phyloP scores from a whole-genome alignment of 305 asterid species.

The Solanum aculeatissimum region DNA sequence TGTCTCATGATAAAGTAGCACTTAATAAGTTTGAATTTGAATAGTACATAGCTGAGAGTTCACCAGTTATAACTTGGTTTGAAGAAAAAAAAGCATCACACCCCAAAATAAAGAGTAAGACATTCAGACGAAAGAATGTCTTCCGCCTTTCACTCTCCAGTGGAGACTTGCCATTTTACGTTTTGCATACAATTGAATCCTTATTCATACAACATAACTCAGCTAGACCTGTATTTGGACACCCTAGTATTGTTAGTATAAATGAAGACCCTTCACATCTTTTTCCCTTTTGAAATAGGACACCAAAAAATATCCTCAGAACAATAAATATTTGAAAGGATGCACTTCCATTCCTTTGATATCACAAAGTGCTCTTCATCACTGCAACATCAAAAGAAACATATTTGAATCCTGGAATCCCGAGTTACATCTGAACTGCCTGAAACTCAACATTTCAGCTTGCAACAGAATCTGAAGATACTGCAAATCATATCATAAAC shows the following conservation, averaged over 20 bases:
- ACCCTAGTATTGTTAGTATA: conserved; percentile 4
- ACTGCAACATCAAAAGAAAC: conserved; percentile 24
- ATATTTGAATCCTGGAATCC: conserved; percentile 9
- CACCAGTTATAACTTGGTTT: not conserved
- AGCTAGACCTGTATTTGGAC: not conserved
- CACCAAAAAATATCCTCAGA: conserved; percentile 6
- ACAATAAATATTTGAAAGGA: not conserved
- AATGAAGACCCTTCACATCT: conserved; percentile 9
- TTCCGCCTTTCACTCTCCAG: not conserved
- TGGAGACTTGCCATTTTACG: not conserved
- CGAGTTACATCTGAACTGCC: conserved; percentile 2
- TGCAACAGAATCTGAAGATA: not conserved
- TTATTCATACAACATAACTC: conserved; percentile 3
- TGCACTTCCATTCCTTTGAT: conserved; percentile 2
- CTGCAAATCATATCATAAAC: conserved; percentile 5
- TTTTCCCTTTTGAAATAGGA: not conserved
- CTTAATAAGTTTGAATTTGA: not conserved
- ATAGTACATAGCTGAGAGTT: not conserved
- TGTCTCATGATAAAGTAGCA: too few species aligned
- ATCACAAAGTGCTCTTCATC: conserved; percentile 22
- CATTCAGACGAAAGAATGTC: not conserved
- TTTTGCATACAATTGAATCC: not conserved
- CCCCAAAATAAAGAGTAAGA: not conserved
- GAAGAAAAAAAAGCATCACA: not conserved
- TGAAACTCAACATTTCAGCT: conserved; percentile 10